Conservation (phyloP, 148 eudicot genomes). For the Fagopyrum tataricum region DNA sequence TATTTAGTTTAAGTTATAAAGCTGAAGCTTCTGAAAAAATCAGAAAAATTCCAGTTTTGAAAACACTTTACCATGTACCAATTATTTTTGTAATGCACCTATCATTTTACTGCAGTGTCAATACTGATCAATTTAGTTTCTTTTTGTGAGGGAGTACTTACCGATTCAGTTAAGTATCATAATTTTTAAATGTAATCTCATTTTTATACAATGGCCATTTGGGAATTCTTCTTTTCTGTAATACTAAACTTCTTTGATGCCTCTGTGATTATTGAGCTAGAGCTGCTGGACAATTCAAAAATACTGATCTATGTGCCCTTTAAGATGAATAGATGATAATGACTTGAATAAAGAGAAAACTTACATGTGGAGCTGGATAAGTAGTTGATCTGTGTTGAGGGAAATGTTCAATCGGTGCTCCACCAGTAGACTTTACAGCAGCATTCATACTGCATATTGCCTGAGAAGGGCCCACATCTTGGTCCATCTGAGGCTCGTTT, state of each 20-base stretch:
- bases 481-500: not conserved
- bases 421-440: not conserved
- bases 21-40: too few relatives aligned
- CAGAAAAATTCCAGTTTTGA: too few relatives aligned
- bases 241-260: not conserved
- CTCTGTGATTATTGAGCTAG: not conserved
- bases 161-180: not conserved
- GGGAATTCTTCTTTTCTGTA: not conserved
- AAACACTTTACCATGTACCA: not conserved
- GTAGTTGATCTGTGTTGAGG: not conserved
- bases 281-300: too few relatives aligned
- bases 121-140: not conserved
- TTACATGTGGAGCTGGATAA: not conserved
- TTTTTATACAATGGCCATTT: too few relatives aligned
- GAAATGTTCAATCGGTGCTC: not conserved
- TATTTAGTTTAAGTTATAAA: too few relatives aligned
- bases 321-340: not conserved
- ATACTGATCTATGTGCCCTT: not conserved
- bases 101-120: not conserved
- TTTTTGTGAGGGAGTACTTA: too few relatives aligned
- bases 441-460: not conserved
- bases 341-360: not conserved
- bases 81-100: not conserved
- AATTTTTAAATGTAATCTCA: not conserved
- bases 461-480: not conserved